Evolutionary conservation across 169 alveolate species (phyloP), one percentile per base, ranked within the genome.

Genomic region (Plasmodium coatneyi): DNA sequence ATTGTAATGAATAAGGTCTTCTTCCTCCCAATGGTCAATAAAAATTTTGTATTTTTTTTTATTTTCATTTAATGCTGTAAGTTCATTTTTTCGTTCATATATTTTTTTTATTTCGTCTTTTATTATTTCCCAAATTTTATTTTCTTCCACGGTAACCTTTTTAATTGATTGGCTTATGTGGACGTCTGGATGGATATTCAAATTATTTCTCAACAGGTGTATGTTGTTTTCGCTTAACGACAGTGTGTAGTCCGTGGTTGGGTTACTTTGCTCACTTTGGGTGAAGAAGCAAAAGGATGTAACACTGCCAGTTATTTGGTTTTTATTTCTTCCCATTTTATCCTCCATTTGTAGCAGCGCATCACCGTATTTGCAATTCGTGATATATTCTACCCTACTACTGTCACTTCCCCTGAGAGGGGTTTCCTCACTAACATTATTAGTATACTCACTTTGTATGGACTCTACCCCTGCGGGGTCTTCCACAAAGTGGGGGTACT

Each of bases 21-120:
- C 93, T 19, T 74, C 7, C 52, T 86, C 93, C 93, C 93, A 86
- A 76, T 86, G 76, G 70, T 86, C 93, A 76, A 86, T 74, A 86
- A 74, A 86, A 52, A 86, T 76, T 12, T 86, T 86, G 80, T 74
- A 74, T 7, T 49, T 86, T 74, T 78, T 54, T 86, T 86, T 86
- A 56, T 76, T 86, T 86, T 86, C 81, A 46, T 49, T 86, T 76
- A 86, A 86, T 28, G n/a, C 2, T 2, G 66, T 16, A 9, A 74
- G 9, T 74, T 86, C 84, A 32, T 86, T 78, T 76, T 80, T 86
- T 36, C 80, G 52, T 74, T 86, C 56, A 25, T 76, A 39, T 30
- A 86, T 49, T 19, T 86, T 12, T 30, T 43, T 74, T 34, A 86
- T 86, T 39, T 86, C 93, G 1, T 86, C 30, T 86, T 86, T 86